Evolutionary conservation across 352 stramenopile species (phyloP), one percentile per base, ranked within the genome.

Genomic region (Phytophthora citrophthora): DNA sequence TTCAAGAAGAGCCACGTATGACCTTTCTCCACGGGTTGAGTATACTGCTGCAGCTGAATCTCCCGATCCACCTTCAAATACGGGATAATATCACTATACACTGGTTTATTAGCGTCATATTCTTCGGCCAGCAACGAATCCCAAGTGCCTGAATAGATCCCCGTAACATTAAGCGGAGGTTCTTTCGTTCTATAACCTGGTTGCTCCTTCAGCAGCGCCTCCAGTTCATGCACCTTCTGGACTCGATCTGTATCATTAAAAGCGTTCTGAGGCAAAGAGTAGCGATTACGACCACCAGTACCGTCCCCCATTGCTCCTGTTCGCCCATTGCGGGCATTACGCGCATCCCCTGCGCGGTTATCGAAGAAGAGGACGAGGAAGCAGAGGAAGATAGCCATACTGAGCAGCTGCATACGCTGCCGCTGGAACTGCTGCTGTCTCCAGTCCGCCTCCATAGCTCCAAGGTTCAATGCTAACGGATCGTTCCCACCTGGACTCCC

Each of bases 281-380:
- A 78, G n/a, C 81, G 76, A 32, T 68, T 78, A 8, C 68, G 64
- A 24, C 68, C 29, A 13, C 29, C 72, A 5, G 41, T 43, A 15
- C 45, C 60, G 23, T 74, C 63, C 48, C 43, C 54, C 57, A 29
- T 46, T 4, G 36, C 39, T 11, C 40, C 60, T 15, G 18, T 61
- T 23, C 49, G 45, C 12, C 64, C 47, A 18, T 53, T 68, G 16
- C 64, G 60, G 31, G 59, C 56, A 48, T 70, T 70, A n/a, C 76
- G 73, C 53, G 70, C 58, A 31, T 86, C 73, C 18, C 74, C 72
- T 9, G 81, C 77, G 69, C 81, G 82, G 65, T 90, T 91, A 57
- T 94, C 86, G 50, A 94, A 91, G 66, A 94, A 93, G 24, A 94
- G 70, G 47, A 94, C 82, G 71, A 94, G 86, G 62, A 94, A 94